Conservation (phyloP, 108 stramenopile species). For the Fistulifera solaris region DNA sequence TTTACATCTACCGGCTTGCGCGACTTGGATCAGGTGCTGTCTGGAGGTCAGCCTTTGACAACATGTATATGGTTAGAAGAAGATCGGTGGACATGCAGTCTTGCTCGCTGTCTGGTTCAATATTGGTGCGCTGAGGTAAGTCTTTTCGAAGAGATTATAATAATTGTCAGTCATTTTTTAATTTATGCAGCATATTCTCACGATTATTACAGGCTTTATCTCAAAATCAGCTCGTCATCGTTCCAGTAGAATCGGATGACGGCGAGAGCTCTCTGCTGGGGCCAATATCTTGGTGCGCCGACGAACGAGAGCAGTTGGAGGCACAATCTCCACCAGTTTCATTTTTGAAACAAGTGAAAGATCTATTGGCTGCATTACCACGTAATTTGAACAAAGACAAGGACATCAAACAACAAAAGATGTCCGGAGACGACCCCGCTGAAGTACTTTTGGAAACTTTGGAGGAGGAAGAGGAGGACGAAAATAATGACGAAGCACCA, state of each 20-base stretch:
- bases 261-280: neutral
- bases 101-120: slow-evolving; percentile 40
- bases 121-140: slow-evolving; percentile 80
- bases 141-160: no score
- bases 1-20: slow-evolving; percentile 67
- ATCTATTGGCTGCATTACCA: slow-evolving; percentile 33
- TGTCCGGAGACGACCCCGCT: neutral
- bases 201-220: slow-evolving; percentile 24
- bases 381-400: slow-evolving; percentile 76
- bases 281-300: neutral
- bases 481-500: slow-evolving; percentile 13
- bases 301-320: neutral
- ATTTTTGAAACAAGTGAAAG: slow-evolving; percentile 10
- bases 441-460: neutral
- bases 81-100: slow-evolving; percentile 71
- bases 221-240: slow-evolving; percentile 27
- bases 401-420: slow-evolving; percentile 9
- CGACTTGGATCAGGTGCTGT: slow-evolving; percentile 64
- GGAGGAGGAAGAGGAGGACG: slow-evolving; percentile 27
- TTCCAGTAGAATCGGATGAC: slow-evolving; percentile 9
- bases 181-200: neutral
- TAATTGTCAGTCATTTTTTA: no score
- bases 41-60: slow-evolving; percentile 69
- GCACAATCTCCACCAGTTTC: no score
- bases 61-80: slow-evolving; percentile 59